A percentile compares a stretch with the other conserved stretches of the same genome.
Conservation (phyloP, 768 basidiomycete genomes). For the Russula compacta region DNA sequence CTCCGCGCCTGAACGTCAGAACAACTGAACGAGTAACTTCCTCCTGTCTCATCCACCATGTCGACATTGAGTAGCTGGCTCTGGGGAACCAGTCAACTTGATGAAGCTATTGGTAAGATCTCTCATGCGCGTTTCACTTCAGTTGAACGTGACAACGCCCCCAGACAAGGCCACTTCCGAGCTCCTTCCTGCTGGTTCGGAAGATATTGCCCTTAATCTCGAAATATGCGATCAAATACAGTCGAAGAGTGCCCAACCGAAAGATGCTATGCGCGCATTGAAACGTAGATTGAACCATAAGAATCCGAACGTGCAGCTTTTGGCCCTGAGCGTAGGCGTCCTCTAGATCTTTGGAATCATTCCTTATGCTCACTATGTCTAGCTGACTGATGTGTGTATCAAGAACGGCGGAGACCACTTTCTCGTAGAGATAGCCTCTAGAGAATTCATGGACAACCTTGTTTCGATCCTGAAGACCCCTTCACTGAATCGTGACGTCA, state of each 20-base stretch:
- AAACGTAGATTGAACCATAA: slow-evolving; percentile 83
- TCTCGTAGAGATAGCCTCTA: slow-evolving; percentile 69
- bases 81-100: slow-evolving; percentile 19
- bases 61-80: slow-evolving; percentile 19
- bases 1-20: neutral
- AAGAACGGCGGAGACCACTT: slow-evolving; percentile 98
- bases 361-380: slow-evolving; percentile 11
- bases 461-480: slow-evolving; percentile 81
- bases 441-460: slow-evolving; percentile 91
- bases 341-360: neutral
- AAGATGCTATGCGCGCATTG: slow-evolving; percentile 81
- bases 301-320: slow-evolving; percentile 91
- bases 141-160: neutral
- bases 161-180: slow-evolving; percentile 94
- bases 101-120: slow-evolving; percentile 19
- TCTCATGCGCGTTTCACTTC: neutral
- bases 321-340: slow-evolving; percentile 69
- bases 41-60: slow-evolving; percentile 7
- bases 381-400: slow-evolving; percentile 86
- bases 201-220: slow-evolving; percentile 88
- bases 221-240: slow-evolving; percentile 97
- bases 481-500: slow-evolving; percentile 70
- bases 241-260: slow-evolving; percentile 77
- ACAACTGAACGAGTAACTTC: neutral
- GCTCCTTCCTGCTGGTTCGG: slow-evolving; percentile 67